A percentile compares a stretch with the other conserved stretches of the same genome.
Conservation (phyloP, 2,329 filamentous ascomycete genomes). For the Pyrenophora teres region DNA sequence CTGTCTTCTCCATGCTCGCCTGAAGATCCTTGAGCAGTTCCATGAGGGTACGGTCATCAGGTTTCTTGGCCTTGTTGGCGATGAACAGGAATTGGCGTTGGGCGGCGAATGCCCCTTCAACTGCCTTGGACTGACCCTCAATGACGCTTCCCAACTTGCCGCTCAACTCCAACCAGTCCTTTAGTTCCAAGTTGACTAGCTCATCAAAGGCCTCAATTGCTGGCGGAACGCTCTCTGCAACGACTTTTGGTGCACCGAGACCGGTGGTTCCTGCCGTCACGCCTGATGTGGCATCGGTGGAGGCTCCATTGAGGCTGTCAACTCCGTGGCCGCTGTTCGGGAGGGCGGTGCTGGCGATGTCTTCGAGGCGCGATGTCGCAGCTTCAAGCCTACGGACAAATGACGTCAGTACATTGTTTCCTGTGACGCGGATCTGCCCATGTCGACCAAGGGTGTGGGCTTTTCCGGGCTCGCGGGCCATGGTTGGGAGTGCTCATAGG, state of each 20-base stretch:
- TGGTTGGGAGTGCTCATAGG: conserved; percentile 4
- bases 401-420: conserved; percentile 55
- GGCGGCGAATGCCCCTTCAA: conserved; percentile 73
- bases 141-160: conserved; percentile 76
- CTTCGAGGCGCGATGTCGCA: conserved; percentile 92
- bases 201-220: conserved; percentile 87
- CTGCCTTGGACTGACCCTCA: conserved; percentile 71
- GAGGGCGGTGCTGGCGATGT: conserved; percentile 78
- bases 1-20: conserved; percentile 76
- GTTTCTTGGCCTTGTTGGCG: conserved; percentile 89
- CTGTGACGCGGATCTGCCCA: conserved; percentile 23
- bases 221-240: conserved; percentile 52
- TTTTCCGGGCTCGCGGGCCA: conserved; percentile 15
- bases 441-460: conserved; percentile 21
- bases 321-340: conserved; percentile 41
- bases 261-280: conserved; percentile 43
- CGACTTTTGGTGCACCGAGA: conserved; percentile 41
- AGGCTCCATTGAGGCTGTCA: conserved; percentile 36
- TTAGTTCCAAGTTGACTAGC: conserved; percentile 74
- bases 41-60: conserved; percentile 72
- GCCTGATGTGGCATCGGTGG: conserved; percentile 31
- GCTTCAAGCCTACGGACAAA: conserved; percentile 80
- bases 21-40: conserved; percentile 87
- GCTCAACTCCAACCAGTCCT: conserved; percentile 78
- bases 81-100: conserved; percentile 88